phyloP scores from a whole-genome alignment of 2,329 filamentous ascomycete genomes.

The Fusarium chuoi region DNA sequence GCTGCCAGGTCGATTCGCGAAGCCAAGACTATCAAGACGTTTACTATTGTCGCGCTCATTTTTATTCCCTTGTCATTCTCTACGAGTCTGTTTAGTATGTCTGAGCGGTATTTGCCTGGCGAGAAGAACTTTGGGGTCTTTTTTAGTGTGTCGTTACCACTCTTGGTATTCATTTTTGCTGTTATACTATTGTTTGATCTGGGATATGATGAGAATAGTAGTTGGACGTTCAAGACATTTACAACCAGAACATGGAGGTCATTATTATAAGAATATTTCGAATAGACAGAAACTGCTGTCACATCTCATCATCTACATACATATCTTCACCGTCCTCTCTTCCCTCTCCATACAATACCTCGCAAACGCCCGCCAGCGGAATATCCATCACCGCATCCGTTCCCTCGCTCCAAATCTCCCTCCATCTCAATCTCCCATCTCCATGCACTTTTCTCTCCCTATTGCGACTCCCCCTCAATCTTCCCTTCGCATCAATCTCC shows the following conservation, averaged over 20 bases:
- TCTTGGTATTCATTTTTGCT: constrained; percentile 1
- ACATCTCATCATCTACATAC: constrained; percentile 18
- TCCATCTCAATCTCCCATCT: constrained; percentile 72
- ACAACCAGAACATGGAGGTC: not conserved
- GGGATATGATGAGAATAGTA: constrained; percentile 9
- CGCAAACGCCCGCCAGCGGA: constrained; percentile 92
- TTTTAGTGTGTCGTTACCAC: not conserved
- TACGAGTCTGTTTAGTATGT: not conserved
- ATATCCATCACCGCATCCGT: constrained; percentile 99
- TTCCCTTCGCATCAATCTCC: constrained; percentile 77
- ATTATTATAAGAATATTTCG: not conserved
- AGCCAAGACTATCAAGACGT: constrained; percentile 2
- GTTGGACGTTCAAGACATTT: not conserved
- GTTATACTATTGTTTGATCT: not conserved
- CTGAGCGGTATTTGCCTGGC: not conserved
- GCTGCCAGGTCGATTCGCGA: constrained; percentile 8
- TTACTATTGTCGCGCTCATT: constrained; percentile 7
- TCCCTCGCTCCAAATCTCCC: constrained; percentile 85
- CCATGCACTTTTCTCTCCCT: constrained; percentile 52
- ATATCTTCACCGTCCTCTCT: constrained; percentile 45
- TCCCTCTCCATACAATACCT: constrained; percentile 84
- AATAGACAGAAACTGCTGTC: not conserved
- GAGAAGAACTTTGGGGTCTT: not conserved
- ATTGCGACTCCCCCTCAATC: constrained; percentile 53
- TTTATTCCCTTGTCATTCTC: constrained; percentile 7